Percentiles rank a stretch among this genome's conserved stretches.
phyloP scores from a whole-genome alignment of 257 asterid genomes.

The Rauvolfia tetraphylla region DNA sequence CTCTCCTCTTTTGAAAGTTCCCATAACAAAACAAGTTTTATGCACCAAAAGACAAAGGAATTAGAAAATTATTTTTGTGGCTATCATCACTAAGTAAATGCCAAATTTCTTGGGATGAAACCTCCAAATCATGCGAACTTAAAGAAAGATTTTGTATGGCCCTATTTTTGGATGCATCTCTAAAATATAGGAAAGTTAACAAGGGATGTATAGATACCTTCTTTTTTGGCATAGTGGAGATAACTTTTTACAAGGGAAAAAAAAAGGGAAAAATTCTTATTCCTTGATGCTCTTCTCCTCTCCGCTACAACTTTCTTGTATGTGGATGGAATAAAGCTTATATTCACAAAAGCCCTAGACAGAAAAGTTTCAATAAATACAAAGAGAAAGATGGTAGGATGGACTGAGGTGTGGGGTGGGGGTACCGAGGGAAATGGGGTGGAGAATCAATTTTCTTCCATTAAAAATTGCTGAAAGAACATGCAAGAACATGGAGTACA shows the following conservation, averaged over 20 bases:
- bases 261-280: conserved; percentile 26
- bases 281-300: conserved; percentile 29
- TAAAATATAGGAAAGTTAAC: conserved; percentile 11
- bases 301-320: conserved; percentile 10
- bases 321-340: conserved; percentile 25
- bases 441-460: neutral
- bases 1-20: conserved; percentile 1
- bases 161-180: neutral
- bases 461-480: neutral
- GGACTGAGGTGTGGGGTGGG: neutral
- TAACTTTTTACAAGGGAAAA: conserved; percentile 7
- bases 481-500: conserved; percentile 15
- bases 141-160: neutral
- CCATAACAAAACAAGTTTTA: neutral
- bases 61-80: neutral
- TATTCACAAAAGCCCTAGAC: conserved; percentile 6
- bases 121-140: conserved; percentile 5
- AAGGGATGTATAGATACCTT: conserved; percentile 11
- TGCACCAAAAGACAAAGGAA: conserved; percentile 6
- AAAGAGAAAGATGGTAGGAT: conserved; percentile 1
- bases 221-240: conserved; percentile 28
- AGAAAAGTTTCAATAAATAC: conserved; percentile 11
- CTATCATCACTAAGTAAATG: neutral
- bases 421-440: neutral
- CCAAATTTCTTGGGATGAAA: conserved; percentile 6